A percentile compares a stretch with the other conserved stretches of the same genome.
Evolutionary conservation across 495 filamentous ascomycete species (phyloP).

Genomic region (Aspergillus egyptiacus): DNA sequence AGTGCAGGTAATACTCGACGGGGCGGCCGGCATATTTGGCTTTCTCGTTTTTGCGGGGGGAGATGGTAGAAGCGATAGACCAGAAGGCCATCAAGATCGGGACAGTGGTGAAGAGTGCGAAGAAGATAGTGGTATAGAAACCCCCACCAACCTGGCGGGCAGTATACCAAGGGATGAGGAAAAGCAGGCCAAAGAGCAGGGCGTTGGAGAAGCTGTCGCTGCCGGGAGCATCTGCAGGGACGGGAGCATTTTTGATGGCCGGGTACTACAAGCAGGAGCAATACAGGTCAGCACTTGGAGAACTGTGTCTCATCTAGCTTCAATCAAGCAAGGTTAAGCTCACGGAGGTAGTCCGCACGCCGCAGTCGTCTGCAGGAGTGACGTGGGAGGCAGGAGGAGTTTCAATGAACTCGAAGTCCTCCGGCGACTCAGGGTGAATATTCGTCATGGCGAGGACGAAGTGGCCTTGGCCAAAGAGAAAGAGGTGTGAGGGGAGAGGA

Average conservation of each 20-base stretch:
- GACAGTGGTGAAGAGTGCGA: constrained; percentile 48
- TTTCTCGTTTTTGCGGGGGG: constrained; percentile 59
- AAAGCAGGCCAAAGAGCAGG: constrained; percentile 46
- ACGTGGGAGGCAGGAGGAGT: constrained; percentile 52
- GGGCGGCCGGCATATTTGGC: constrained; percentile 54
- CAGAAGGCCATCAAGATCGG: constrained; percentile 56
- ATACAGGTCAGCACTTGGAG: not conserved
- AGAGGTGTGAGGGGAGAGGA: not conserved
- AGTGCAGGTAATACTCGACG: constrained; percentile 59
- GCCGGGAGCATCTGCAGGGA: constrained; percentile 53
- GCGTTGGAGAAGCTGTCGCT: constrained; percentile 53
- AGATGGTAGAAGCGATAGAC: constrained; percentile 50
- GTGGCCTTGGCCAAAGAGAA: constrained; percentile 10
- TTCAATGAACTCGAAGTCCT: constrained; percentile 63
- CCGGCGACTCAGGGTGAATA: constrained; percentile 46
- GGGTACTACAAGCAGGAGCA: constrained; percentile 41
- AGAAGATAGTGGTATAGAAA: constrained; percentile 51
- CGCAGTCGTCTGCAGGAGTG: constrained; percentile 45
- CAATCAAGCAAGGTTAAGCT: constrained; percentile 8
- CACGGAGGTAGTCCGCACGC: constrained; percentile 55
- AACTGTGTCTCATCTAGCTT: not conserved
- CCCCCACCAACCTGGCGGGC: constrained; percentile 50
- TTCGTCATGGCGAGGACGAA: constrained; percentile 40
- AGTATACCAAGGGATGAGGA: constrained; percentile 46
- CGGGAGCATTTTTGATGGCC: constrained; percentile 57